Conservation (phyloP, 225 moss, liverwort and hornwort species). For the Sphagnum contortum region DNA sequence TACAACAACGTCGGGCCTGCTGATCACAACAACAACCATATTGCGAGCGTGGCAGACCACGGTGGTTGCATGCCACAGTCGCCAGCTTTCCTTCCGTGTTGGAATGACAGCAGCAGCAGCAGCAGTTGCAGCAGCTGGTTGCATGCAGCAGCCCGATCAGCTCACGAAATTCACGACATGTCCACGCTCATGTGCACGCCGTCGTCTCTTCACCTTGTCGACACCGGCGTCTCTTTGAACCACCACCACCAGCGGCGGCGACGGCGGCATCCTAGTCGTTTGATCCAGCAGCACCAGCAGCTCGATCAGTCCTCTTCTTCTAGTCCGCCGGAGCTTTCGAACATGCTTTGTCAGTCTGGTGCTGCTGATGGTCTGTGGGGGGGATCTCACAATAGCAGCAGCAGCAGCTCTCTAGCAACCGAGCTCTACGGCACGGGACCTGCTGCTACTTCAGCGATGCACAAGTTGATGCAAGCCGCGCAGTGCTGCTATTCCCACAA, state of each 20-base stretch:
- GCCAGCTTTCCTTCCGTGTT: conserved; percentile 12
- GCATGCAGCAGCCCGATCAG: conserved; percentile 5
- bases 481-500: too few species aligned
- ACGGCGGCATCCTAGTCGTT: too few species aligned
- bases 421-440: too few species aligned
- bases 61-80: conserved; percentile 8
- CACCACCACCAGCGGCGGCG: neutral
- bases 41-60: neutral
- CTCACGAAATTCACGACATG: conserved; percentile 38
- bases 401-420: too few species aligned
- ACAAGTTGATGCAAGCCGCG: too few species aligned
- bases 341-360: neutral
- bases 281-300: conserved; percentile 1
- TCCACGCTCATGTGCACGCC: conserved; percentile 11
- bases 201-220: conserved; percentile 6
- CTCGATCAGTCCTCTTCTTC: neutral
- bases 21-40: conserved; percentile 12
- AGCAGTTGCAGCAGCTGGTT: conserved; percentile 8
- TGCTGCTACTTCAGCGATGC: too few species aligned
- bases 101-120: conserved; percentile 1
- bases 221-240: conserved; percentile 13
- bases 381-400: too few species aligned
- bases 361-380: neutral
- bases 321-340: conserved; percentile 19
- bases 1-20: neutral